Base-by-base conservation (phyloP, 768 basidiomycete species). In the Pisolithus marmoratus region DNA sequence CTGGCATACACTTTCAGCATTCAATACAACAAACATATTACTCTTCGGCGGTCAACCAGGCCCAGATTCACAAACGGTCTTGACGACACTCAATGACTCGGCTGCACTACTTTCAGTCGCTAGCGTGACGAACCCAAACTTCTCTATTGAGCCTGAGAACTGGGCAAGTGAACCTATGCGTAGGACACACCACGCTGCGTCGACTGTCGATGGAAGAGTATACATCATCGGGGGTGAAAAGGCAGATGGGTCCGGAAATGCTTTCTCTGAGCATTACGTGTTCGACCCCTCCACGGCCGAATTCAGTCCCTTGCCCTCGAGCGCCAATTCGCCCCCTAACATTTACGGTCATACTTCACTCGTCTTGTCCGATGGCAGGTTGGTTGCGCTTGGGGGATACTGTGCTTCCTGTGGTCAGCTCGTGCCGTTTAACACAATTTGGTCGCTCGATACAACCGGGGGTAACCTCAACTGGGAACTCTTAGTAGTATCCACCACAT, bases 211-310 rank as follows among this genome's bases (percentile, higher is more conserved):
- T 7, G 84, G 83, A 6, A 69, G 72, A 42, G 73, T 90, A 11
- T 90, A 78, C 69, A 74, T 94, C 34, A 75, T 87, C 43, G 93
- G 93, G 3, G 93, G 93, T 8, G 78, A 87, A 67, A 83, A 77
- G 59, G 81, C 81, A n/a, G 93, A 95, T 64, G 89, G 82, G 12
- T 94, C 91, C 8, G 74, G 74, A 1, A 71, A 68, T 46, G 79
- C 73, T 1, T 83, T 87, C 60, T 71, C 77, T 5, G 82, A 87
- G 43, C 78, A 85, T 50, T 90, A 82, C 58, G 63, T 76, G 20
- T 91, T 89, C 68, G 63, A 78, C 58, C 76, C 82, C 17, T 68
- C 58, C 11, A 56, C 58, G 4, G 72, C 74, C 22, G 66, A 73
- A 6, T 94, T 92, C 66, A 70, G 73, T 2, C 63, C 64, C 11